Percentiles rank a stretch among this genome's conserved stretches.
Conservation (phyloP, 495 filamentous ascomycete genomes). For the Neurospora sublineolata region DNA sequence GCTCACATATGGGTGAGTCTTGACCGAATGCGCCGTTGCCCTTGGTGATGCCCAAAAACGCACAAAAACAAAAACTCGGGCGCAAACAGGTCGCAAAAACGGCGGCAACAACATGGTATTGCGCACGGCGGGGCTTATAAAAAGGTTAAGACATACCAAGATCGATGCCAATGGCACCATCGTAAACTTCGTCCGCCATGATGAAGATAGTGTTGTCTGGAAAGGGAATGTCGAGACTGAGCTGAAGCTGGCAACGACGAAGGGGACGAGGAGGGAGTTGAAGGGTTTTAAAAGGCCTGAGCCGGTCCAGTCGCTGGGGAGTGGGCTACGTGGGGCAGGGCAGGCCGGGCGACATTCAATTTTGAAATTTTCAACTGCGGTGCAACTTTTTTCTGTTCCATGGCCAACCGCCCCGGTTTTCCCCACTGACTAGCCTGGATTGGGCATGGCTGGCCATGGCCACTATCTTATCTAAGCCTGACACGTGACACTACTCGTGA, state of each 20-base stretch:
- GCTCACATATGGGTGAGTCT: neutral
- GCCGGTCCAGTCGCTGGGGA: neutral
- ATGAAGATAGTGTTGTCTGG: constrained; percentile 12
- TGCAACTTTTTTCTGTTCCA: constrained; percentile 17
- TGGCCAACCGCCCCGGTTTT: constrained; percentile 1
- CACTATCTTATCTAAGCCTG: neutral
- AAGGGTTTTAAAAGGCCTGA: neutral
- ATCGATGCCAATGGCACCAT: constrained; percentile 99
- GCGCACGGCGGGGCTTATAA: neutral
- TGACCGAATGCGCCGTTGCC: constrained; percentile 5
- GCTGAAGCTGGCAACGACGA: constrained; percentile 18
- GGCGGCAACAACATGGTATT: neutral
- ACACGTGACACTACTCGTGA: neutral
- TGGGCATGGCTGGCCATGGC: neutral
- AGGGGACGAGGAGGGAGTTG: constrained; percentile 8
- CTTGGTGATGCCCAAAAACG: neutral
- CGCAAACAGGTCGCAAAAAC: neutral
- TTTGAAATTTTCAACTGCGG: constrained; percentile 23
- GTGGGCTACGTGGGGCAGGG: constrained; percentile 23
- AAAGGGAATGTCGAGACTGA: constrained; percentile 8
- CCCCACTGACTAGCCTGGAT: neutral
- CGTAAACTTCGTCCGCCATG: constrained; percentile 92
- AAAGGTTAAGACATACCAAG: constrained; percentile 53
- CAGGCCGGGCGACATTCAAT: constrained; percentile 13
- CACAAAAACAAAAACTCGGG: neutral